Evolutionary conservation across 352 stramenopile species (phyloP), one percentile per base, ranked within the genome.

Genomic region (Pythium pyrilobum): DNA sequence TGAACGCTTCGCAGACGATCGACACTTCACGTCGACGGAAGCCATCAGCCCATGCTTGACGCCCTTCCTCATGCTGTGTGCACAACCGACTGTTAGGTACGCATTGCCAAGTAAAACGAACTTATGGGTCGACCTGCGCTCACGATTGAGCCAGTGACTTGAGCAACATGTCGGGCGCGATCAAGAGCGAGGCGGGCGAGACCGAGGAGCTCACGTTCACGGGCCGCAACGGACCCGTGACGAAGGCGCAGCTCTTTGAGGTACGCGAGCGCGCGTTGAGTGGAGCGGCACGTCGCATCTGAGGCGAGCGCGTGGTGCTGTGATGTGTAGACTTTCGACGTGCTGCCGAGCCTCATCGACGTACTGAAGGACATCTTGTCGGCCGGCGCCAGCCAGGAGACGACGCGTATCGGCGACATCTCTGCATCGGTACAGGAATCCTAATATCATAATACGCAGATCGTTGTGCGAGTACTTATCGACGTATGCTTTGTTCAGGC

Each of bases 351-450:
- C 53, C 69, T 93, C 28, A 93, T 93, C 50, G 83, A 93, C 37
- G 79, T 89, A 56, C 72, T 93, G 28, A 93, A 89, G 56, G 83
- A 93, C 61, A 79, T 93, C 46, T 56, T 90, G 23, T 79, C 81
- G 20, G 79, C 80, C n/a, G 77, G 64, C 15, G 85, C 81, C 16
- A 77, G 64, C 29, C 81, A 93, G 52, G 83, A 91, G 41, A 86
- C 77, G 15, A 90, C 81, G 41, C 67, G 83, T 21, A 70, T 93
- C 20, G 83, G 83, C 54, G 83, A 93, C 49, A 68, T 93, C 28
- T 92, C 83, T n/a, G 62, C 78, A 2, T 89, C 83, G 40, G 83
- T 90, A n/a, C n/a, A n/a, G n/a, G n/a, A n/a, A n/a, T n/a, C n/a
- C n/a, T n/a, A n/a, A n/a, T n/a, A n/a, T n/a, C n/a, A n/a, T n/a